Percentiles rank a stretch among this genome's conserved stretches.
phyloP scores from a whole-genome alignment of 139 green algal genomes.

The Gonium pectorale region DNA sequence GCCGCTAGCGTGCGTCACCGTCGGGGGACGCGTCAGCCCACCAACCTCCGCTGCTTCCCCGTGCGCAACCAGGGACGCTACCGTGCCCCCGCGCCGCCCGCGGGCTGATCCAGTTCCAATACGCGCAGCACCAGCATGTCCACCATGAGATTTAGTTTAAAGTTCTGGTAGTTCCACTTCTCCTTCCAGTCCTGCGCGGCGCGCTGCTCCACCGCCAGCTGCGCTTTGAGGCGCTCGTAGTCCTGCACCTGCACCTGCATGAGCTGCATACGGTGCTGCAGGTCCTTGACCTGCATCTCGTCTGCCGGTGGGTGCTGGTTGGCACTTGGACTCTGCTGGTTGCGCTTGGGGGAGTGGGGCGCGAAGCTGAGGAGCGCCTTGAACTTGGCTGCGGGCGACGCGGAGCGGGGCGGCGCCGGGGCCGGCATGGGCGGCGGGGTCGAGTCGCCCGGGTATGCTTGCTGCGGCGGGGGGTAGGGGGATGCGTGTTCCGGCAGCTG shows the following conservation, averaged over 20 bases:
- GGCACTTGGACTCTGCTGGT: neutral
- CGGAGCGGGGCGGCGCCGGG: neutral
- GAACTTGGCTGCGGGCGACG: neutral
- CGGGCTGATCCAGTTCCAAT: slow-evolving; percentile 42
- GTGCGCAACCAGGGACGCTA: too few species aligned
- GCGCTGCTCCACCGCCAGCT: slow-evolving; percentile 36
- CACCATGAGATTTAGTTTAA: slow-evolving; percentile 58
- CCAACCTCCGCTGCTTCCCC: too few species aligned
- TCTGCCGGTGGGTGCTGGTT: neutral
- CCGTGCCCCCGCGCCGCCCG: too few species aligned
- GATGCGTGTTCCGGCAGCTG: neutral
- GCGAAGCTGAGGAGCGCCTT: slow-evolving; percentile 15
- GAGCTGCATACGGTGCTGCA: slow-evolving; percentile 41
- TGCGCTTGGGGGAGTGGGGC: neutral
- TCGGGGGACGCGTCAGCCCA: neutral
- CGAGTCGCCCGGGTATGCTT: neutral
- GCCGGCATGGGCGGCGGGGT: neutral
- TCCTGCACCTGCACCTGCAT: slow-evolving; percentile 41
- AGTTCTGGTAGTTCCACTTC: slow-evolving; percentile 60
- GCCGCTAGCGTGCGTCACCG: too few species aligned
- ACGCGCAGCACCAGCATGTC: slow-evolving; percentile 57
- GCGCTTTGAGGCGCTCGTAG: slow-evolving; percentile 34
- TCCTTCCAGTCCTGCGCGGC: slow-evolving; percentile 45
- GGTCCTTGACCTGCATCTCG: slow-evolving; percentile 33
- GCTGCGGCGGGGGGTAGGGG: neutral